These are phyloP conservation scores for Aspergillus coremiiformis DNA, from an alignment of 495 filamentous ascomycete genomes.

Conservation along the genomic window DNA sequence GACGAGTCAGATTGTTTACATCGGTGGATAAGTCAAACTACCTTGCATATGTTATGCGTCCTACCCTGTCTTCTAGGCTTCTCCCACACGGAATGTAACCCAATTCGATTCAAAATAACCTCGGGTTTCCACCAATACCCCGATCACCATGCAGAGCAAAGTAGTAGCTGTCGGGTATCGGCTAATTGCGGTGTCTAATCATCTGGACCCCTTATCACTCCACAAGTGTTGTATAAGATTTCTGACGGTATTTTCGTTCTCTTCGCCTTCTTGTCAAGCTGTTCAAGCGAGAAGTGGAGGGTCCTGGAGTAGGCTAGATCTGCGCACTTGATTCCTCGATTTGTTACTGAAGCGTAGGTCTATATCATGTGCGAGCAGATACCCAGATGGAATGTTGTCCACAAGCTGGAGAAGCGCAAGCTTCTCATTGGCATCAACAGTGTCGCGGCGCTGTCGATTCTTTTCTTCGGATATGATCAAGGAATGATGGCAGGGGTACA, in stretches of 20 bases:
- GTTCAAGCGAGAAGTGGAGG: not conserved
- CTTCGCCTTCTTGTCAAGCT: not conserved
- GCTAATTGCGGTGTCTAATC: not conserved
- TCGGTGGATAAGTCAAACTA: not conserved
- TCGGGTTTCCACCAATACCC: not conserved
- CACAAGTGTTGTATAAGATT: not conserved
- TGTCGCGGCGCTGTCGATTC: constrained; percentile 52
- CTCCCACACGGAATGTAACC: constrained; percentile 20
- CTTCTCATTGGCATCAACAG: constrained; percentile 60
- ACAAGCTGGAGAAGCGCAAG: constrained; percentile 53
- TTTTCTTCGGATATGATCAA: constrained; percentile 61
- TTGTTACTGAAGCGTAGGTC: not conserved
- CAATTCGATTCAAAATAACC: constrained; percentile 7
- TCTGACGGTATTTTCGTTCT: not conserved
- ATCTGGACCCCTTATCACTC: constrained; percentile 4
- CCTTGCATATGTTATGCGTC: not conserved
- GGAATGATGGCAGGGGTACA: constrained; percentile 75
- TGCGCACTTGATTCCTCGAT: not conserved
- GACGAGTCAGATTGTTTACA: not conserved
- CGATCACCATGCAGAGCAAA: constrained; percentile 4
- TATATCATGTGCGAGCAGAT: constrained; percentile 41
- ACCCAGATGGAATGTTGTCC: constrained; percentile 50
- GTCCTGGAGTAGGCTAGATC: not conserved
- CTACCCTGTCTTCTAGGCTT: not conserved
- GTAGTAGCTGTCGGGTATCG: not conserved